Percentiles rank a stretch among this genome's conserved stretches.
phyloP scores from a whole-genome alignment of 169 alveolate species.

The Cryptosporidium sp. region DNA sequence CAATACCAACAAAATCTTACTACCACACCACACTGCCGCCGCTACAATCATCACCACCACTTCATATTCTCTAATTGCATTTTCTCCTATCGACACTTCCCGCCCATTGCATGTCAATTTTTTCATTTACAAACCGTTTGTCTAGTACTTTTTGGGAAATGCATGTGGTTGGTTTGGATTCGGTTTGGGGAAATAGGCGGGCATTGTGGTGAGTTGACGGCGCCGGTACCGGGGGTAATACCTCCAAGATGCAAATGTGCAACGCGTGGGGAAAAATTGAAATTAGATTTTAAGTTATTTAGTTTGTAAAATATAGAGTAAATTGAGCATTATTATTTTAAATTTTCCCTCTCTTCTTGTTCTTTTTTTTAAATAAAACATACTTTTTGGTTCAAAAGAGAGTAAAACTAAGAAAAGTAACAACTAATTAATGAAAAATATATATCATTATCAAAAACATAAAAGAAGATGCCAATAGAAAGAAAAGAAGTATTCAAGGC shows the following conservation, averaged over 20 bases:
- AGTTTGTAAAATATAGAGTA: background rate
- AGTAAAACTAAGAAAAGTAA: background rate
- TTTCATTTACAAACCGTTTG: no score
- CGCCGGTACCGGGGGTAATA: background rate
- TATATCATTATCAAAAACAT: background rate
- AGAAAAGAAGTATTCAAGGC: constrained; percentile 58
- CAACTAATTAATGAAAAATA: background rate
- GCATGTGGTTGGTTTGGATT: background rate
- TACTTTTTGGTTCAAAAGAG: background rate
- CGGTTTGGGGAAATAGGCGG: background rate
- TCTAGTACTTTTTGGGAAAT: no score
- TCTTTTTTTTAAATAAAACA: no score
- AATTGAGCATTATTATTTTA: background rate
- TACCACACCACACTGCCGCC: background rate
- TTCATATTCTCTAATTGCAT: background rate
- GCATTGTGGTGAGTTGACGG: background rate
- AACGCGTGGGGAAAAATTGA: background rate
- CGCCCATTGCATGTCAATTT: background rate
- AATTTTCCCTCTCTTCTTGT: background rate
- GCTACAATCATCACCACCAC: background rate
- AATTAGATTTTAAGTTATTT: background rate
- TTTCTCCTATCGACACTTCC: background rate
- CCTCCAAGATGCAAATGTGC: background rate
- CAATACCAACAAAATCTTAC: background rate
- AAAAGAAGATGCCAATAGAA: constrained; percentile 62